These are phyloP conservation scores for Scheffersomyces segobiensis DNA, from an alignment of 1,139 yeast species.

Conservation along the genomic window DNA sequence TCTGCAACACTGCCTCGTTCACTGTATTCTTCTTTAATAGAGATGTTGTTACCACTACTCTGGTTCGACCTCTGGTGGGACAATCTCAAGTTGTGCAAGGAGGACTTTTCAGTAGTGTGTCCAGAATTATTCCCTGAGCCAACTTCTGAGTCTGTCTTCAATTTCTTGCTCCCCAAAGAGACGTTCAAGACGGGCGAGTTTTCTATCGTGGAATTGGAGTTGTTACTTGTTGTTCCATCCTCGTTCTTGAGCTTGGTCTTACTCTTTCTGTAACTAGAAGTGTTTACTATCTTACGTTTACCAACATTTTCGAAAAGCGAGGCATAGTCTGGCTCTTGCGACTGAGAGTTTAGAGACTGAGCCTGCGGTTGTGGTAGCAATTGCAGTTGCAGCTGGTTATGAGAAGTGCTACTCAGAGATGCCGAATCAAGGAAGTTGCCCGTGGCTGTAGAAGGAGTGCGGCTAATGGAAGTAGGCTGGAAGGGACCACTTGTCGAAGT, in stretches of 20 bases:
- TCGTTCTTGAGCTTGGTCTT: constrained; percentile 19
- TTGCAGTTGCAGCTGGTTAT: constrained; percentile 6
- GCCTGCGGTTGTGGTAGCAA: constrained; percentile 4
- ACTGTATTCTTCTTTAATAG: neutral
- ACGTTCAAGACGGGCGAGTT: constrained; percentile 13
- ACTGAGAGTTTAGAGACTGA: constrained; percentile 4
- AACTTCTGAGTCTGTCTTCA: neutral
- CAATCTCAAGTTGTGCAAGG: neutral
- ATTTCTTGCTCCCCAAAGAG: neutral
- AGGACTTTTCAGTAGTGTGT: neutral
- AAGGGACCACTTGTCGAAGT: constrained; percentile 10
- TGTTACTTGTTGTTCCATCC: constrained; percentile 1
- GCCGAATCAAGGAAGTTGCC: constrained; percentile 10
- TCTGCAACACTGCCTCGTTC: neutral
- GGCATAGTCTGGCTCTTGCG: constrained; percentile 43
- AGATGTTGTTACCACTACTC: neutral
- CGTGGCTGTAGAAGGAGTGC: constrained; percentile 25
- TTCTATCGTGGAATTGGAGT: constrained; percentile 14
- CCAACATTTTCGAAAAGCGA: constrained; percentile 49
- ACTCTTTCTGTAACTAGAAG: constrained; percentile 23
- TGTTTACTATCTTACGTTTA: constrained; percentile 35
- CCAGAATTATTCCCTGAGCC: neutral
- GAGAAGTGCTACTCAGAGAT: constrained; percentile 14
- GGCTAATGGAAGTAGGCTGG: constrained; percentile 21
- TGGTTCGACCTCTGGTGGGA: neutral